Base-by-base conservation (phyloP, 768 basidiomycete species). In the Pholiota molesta region DNA sequence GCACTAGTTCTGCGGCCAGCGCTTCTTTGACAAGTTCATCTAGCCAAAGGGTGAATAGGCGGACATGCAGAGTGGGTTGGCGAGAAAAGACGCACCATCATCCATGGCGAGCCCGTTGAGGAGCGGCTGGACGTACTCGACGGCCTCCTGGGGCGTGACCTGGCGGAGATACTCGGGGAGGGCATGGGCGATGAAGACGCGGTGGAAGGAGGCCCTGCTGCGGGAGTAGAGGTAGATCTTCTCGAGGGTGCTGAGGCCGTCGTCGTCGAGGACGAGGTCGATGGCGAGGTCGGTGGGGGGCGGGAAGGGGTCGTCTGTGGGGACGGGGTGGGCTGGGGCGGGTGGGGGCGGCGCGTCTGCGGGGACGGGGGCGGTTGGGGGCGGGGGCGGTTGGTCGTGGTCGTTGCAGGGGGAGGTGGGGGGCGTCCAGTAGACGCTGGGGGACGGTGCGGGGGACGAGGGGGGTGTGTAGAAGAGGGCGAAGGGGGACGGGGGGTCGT, bases 51-150 rank as follows among this genome's bases (percentile, higher is more conserved):
- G 60, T 60, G 59, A 60, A 29, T 31, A 62, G 17, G 47, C 11
- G 21, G 47, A 10, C n/a, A 44, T 33, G 35, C 13, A 35, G 2
- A 14, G 54, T n/a, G 14, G 45, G 19, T 28, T 4, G 28, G 11
- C 21, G 57, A 33, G 53, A 52, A 35, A 62, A 29, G 57, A 74
- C 84, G 45, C 64, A 93, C 94, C 94, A 72, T 93, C 87, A 69
- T 96, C 94, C 75, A 91, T 86, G 9, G 93, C 93, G 29, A 98
- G 85, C 45, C 84, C 85, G 55, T 85, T 90, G 60, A 99, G 83
- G n/a, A 97, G 84, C 1, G 96, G 96, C 19, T 97, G 78, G 60
- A 99, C 93, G 71, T 97, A 99, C 73, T 95, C 92, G 67, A 94
- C 88, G 5, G 94, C 94, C 66, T 99, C 96, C 59, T 86, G 85